Evolutionary conservation across 2,329 filamentous ascomycete species (phyloP), one percentile per base, ranked within the genome.

Genomic region (Fusarium sp.): DNA sequence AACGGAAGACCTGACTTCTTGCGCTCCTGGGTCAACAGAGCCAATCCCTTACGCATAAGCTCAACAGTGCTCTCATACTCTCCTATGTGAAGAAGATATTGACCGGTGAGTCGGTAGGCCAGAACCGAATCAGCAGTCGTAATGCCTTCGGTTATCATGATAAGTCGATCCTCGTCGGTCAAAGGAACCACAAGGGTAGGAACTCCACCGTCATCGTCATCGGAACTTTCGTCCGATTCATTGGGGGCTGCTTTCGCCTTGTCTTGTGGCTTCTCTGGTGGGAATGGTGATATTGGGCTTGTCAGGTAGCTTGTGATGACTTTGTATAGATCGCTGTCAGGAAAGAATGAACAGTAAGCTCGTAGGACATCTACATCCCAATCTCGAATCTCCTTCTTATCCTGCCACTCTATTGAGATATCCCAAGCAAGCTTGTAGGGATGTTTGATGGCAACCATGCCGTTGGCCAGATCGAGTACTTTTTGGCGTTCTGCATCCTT

Each of bases 381-480:
- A 30, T 93, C 89, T n/a, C 87, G 84, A 50, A 96, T 87, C 49
- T 89, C 88, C 74, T 93, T 90, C 44, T 90, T 84, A 79, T 98
- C 95, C 73, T 92, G 89, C 93, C 95, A 98, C 77, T 98, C 93
- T 64, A 99, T 85, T 33, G 92, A 88, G 67, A 98, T 91, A 75
- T 94, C 92, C 97, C 97, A 99, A 1, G 96, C 96, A 18, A 97
- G 86, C 70, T 91, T 89, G 81, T 92, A 97, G 0, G 94, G 93
- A 75, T 98, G 94, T 75, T 95, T 95, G 79, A 99, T 96, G 65
- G 97, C 93, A 67, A 99, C 95, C 93, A 99, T 97, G 67, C 95
- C 96, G 69, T 91, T 90, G 1, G 95, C 94, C 56, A 96, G 84
- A 65, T 92, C 91, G 75, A 92, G 82, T 1, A 97, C 91, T 70